These are phyloP conservation scores for Phlebopus sp. DNA, from an alignment of 1,284 basidiomycete genomes.

Conservation along the genomic window DNA sequence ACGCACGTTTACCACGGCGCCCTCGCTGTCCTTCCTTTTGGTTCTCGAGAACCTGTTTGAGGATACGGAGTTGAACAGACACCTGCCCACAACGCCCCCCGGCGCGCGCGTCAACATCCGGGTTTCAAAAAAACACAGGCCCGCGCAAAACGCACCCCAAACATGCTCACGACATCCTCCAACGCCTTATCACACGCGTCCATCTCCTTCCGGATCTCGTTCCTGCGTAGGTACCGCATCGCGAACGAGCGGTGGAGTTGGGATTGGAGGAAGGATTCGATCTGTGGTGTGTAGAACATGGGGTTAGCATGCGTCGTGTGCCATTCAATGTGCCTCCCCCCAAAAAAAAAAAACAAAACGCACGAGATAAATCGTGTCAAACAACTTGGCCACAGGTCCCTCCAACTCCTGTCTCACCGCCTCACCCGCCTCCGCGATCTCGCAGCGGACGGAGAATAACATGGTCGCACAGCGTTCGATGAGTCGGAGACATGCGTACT, in stretches of 20 bases:
- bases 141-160: constrained; percentile 45
- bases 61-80: constrained; percentile 9
- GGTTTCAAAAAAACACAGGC: constrained; percentile 2
- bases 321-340: too few species aligned
- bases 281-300: constrained; percentile 32
- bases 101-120: too few species aligned
- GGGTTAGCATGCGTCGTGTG: too few species aligned
- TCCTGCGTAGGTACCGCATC: constrained; percentile 74
- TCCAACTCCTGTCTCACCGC: constrained; percentile 13
- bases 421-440: constrained; percentile 40
- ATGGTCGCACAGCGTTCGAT: constrained; percentile 53
- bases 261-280: constrained; percentile 54
- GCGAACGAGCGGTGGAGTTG: constrained; percentile 69
- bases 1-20: too few species aligned
- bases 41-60: constrained; percentile 16
- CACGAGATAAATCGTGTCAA: constrained; percentile 41
- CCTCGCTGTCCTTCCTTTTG: too few species aligned
- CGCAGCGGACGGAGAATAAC: constrained; percentile 45
- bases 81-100: too few species aligned
- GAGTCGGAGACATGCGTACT: constrained; percentile 46
- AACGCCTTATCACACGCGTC: constrained; percentile 51
- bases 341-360: constrained; percentile 19
- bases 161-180: constrained; percentile 45
- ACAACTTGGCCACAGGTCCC: constrained; percentile 42
- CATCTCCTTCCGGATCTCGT: constrained; percentile 63